A percentile compares a stretch with the other conserved stretches of the same genome.
Conservation (phyloP, 2,329 filamentous ascomycete genomes). For the Alternaria rosae region DNA sequence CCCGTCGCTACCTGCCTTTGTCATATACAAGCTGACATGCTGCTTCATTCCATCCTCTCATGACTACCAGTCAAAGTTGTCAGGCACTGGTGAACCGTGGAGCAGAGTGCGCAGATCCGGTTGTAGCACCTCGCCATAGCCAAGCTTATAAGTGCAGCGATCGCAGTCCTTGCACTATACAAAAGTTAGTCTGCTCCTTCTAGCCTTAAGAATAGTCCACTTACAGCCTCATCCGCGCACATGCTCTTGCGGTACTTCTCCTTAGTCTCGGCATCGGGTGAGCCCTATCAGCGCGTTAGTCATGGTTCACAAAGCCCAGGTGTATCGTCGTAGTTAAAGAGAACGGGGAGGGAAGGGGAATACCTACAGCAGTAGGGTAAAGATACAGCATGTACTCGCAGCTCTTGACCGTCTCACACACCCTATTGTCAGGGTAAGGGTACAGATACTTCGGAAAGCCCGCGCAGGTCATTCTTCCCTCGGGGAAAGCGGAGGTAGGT, state of each 20-base stretch:
- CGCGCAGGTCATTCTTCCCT: background rate
- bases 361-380: background rate
- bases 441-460: background rate
- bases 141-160: constrained; percentile 7
- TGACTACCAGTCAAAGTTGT: background rate
- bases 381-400: constrained; percentile 1
- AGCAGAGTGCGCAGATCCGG: constrained; percentile 8
- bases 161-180: constrained; percentile 13
- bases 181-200: background rate
- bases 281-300: background rate
- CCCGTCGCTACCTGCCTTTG: background rate
- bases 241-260: constrained; percentile 2
- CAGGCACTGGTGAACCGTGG: background rate
- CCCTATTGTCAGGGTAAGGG: background rate
- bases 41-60: background rate
- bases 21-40: background rate
- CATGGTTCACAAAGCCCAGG: background rate
- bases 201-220: background rate
- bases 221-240: constrained; percentile 8
- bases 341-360: background rate
- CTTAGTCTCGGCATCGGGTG: background rate
- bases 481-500: constrained; percentile 2
- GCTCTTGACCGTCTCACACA: background rate
- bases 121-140: background rate
- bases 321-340: background rate